Base-by-base conservation (phyloP, 1,284 basidiomycete genomes). In the Heterobasidion parviporum region DNA sequence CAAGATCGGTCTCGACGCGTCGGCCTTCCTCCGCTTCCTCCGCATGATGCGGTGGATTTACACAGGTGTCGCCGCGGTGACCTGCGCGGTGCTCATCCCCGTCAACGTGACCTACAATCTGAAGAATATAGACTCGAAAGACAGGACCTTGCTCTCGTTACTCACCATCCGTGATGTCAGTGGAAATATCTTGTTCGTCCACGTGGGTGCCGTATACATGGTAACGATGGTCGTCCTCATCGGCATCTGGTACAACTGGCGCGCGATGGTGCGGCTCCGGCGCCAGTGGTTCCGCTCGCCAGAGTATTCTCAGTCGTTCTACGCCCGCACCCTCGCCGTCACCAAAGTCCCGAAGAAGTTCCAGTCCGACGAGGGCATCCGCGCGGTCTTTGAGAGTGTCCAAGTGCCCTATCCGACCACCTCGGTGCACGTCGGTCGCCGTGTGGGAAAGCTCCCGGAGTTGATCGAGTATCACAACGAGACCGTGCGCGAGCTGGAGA, bases 1-100 rank as follows among this genome's bases (percentile, higher is more conserved):
- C 62, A 94, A 95, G 68, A 81, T 98, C 64, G 96, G 92, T 15
- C 82, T 98, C 18, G 97, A 99, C 68, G 96, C 95, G 0, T 88
- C 94, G 52, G 82, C 90, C 12, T 99, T 92, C 70, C 82, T 99
- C 16, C 88, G 95, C 20, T 98, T 99, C 69, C 79, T 89, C 33
- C 85, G 94, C 59, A 85, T 99, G 75, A 80, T 91, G 65, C 85
- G 94, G 32, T 83, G 81, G 76, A 74, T 92, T 44, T 95, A 94
- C 74, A 74, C 80, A 47, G 71, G 74, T 44, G 77, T 94, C 54
- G 83, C 89, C 1, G 52, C 81, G 53, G 72, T 93, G 52, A 77
- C 83, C 47, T 90, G 89, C 62, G 82, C 75, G 15, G 75, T 94
- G 41, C 82, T 98, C 59, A 80, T 97, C 57, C 92, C 92, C 26